phyloP scores from a whole-genome alignment of 2,329 filamentous ascomycete species.

The Colletotrichum sp. region DNA sequence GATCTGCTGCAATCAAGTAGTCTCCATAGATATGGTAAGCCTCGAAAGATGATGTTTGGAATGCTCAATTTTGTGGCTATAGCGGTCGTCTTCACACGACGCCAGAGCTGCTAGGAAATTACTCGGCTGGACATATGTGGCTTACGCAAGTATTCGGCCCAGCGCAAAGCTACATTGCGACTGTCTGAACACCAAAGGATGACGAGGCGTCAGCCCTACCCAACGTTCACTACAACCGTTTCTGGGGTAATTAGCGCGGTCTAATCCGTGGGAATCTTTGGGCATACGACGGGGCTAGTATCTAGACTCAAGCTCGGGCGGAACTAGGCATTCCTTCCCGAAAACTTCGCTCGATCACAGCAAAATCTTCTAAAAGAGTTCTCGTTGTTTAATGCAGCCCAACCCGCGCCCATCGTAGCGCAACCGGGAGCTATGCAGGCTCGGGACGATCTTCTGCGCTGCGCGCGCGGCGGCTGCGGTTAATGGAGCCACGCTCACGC shows the following conservation, averaged over 20 bases:
- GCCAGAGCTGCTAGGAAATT: fast-evolving
- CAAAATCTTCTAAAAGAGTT: fast-evolving
- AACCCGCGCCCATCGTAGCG: neutral
- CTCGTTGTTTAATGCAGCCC: neutral
- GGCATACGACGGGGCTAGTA: neutral
- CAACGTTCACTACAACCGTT: neutral
- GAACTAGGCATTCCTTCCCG: neutral
- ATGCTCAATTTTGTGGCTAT: neutral
- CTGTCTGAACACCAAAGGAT: neutral
- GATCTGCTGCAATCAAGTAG: neutral
- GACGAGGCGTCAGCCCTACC: neutral
- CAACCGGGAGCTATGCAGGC: neutral
- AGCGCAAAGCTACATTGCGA: neutral
- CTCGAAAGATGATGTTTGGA: fast-evolving
- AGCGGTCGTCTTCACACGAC: neutral
- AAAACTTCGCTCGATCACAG: neutral
- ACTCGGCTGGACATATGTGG: neutral
- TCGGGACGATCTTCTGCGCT: neutral
- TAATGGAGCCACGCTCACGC: neutral
- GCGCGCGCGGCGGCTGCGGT: neutral
- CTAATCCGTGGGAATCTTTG: neutral
- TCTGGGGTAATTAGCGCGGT: neutral
- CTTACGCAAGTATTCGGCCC: neutral
- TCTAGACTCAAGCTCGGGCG: neutral
- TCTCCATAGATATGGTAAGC: no score